Evolutionary conservation across 2,329 filamentous ascomycete genomes (phyloP).

Genomic region (Scortechinia acanthostroma): DNA sequence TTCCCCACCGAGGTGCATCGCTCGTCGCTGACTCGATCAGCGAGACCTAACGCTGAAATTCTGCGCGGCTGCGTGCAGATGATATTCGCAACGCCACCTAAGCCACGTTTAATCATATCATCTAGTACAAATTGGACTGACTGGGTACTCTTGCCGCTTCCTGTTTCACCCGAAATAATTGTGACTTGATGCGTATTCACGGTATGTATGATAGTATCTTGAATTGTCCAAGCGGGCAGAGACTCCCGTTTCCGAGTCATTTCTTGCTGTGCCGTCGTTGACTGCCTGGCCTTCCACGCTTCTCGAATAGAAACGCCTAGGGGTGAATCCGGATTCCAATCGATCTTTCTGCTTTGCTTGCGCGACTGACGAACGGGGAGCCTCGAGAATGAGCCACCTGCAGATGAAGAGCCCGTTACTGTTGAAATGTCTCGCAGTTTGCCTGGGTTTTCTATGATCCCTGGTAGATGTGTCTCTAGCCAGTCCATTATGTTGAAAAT

Average conservation of each 20-base stretch:
- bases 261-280: slow-evolving; percentile 41
- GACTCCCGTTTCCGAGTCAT: slow-evolving; percentile 49
- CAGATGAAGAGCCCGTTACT: slow-evolving; percentile 35
- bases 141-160: slow-evolving; percentile 70
- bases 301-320: slow-evolving; percentile 28
- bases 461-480: slow-evolving; percentile 56
- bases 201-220: slow-evolving; percentile 53
- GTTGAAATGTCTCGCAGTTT: slow-evolving; percentile 57
- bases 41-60: slow-evolving; percentile 66
- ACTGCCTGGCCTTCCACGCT: slow-evolving; percentile 48
- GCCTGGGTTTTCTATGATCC: slow-evolving; percentile 60
- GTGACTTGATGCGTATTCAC: slow-evolving; percentile 60
- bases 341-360: slow-evolving; percentile 33
- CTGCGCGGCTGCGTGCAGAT: slow-evolving; percentile 69
- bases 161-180: slow-evolving; percentile 70
- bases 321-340: slow-evolving; percentile 34
- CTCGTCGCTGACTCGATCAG: slow-evolving; percentile 68
- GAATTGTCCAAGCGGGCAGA: slow-evolving; percentile 62
- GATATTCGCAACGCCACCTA: slow-evolving; percentile 63
- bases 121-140: slow-evolving; percentile 70
- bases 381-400: slow-evolving; percentile 10
- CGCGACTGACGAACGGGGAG: slow-evolving; percentile 7
- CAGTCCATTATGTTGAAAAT: slow-evolving; percentile 47
- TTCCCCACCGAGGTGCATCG: slow-evolving; percentile 60
- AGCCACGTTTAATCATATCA: slow-evolving; percentile 51